Percentiles rank a stretch among this genome's conserved stretches.
phyloP scores from a whole-genome alignment of 148 eudicot genomes.

The Mesembryanthemum crystallinum region DNA sequence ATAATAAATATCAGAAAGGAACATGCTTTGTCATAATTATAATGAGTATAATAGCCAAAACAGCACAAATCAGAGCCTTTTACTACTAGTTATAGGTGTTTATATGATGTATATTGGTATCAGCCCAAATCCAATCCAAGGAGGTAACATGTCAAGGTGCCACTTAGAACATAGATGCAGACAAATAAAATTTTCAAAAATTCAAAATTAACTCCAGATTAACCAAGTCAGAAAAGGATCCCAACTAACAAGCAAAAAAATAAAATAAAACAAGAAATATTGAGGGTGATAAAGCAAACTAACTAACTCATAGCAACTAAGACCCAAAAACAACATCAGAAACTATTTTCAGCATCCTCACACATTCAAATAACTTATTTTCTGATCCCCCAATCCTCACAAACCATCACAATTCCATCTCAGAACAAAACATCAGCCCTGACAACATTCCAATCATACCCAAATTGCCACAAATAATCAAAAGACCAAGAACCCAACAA shows the following conservation, averaged over 20 bases:
- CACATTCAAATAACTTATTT: background rate
- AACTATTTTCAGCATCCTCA: background rate
- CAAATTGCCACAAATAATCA: conserved; percentile 6
- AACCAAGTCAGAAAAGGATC: background rate
- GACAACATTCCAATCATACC: conserved; percentile 5
- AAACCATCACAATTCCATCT: background rate
- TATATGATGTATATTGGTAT: background rate
- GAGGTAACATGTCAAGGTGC: background rate
- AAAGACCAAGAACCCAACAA: conserved; percentile 13
- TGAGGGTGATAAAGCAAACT: background rate
- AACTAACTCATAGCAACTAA: background rate
- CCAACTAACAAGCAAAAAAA: background rate
- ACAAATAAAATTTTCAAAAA: background rate
- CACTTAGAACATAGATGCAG: background rate
- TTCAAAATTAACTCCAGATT: conserved; percentile 1
- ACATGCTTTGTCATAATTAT: background rate
- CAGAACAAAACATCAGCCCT: background rate
- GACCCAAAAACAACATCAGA: background rate
- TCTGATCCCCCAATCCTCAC: background rate
- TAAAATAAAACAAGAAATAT: background rate
- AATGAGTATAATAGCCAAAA: background rate
- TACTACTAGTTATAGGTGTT: no score
- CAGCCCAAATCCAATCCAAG: background rate
- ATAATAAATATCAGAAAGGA: background rate
- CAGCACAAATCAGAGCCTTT: background rate